Conservation (phyloP, 116 monocot species). For the Dioscorea cayenensis region DNA sequence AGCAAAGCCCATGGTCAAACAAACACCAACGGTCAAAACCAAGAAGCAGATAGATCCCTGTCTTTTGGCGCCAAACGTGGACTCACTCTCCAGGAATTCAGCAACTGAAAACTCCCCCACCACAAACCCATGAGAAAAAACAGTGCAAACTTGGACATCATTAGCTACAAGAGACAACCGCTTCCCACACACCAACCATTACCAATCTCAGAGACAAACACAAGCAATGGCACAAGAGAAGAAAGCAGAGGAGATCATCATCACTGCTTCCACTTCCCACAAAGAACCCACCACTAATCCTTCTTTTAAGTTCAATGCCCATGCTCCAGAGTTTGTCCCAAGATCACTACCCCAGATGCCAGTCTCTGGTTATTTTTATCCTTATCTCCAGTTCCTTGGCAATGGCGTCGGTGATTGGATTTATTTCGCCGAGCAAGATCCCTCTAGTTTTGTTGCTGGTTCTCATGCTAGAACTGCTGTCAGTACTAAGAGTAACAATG, state of each 20-base stretch:
- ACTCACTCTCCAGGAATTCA: conserved; percentile 10
- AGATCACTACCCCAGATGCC: conserved; percentile 15
- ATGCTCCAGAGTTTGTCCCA: conserved; percentile 79
- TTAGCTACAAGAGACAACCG: not conserved
- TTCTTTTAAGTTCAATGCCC: conserved; percentile 60
- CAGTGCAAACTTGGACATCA: not conserved
- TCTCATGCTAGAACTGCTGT: conserved; percentile 5
- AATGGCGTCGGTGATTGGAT: conserved; percentile 39
- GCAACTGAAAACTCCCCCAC: conserved; percentile 25
- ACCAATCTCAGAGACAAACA: not conserved
- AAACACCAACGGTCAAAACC: not conserved
- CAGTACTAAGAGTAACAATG: conserved; percentile 9
- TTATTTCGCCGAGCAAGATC: conserved; percentile 42
- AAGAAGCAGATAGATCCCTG: not conserved
- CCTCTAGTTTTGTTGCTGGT: conserved; percentile 23
- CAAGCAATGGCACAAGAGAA: conserved; percentile 35
- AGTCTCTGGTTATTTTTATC: conserved; percentile 36
- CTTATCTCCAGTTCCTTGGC: conserved; percentile 36
- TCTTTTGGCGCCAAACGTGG: conserved; percentile 23
- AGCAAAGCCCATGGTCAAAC: not conserved
- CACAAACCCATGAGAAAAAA: conserved; percentile 11
- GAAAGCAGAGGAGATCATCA: conserved; percentile 13
- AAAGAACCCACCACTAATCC: not conserved
- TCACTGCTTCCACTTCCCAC: not conserved
- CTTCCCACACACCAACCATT: not conserved